Evolutionary conservation across 371 early-diverging fungal species (phyloP).

Genomic region (Choanephora cucurbitarum): DNA sequence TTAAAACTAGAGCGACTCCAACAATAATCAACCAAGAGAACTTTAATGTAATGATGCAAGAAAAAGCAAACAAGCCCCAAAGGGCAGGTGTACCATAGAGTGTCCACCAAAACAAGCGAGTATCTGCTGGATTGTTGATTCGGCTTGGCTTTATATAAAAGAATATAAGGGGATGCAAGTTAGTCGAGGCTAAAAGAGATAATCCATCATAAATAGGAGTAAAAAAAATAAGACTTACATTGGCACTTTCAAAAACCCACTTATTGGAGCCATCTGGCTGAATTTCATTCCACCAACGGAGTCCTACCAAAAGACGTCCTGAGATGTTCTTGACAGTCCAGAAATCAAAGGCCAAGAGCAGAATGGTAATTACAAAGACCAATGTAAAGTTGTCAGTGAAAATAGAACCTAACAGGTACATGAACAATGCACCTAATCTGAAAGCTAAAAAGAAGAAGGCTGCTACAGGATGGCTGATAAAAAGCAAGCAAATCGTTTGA

Average conservation of each 20-base stretch:
- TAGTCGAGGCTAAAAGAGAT: neutral
- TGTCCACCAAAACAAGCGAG: constrained; percentile 89
- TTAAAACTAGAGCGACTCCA: constrained; percentile 80
- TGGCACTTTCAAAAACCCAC: constrained; percentile 95
- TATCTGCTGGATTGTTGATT: constrained; percentile 80
- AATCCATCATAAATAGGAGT: neutral
- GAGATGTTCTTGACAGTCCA: constrained; percentile 99
- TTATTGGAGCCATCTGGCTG: constrained; percentile 88
- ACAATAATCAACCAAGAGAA: constrained; percentile 85
- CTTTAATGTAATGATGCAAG: constrained; percentile 73
- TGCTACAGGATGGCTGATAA: constrained; percentile 84
- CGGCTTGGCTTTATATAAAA: constrained; percentile 56
- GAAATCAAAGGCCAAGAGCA: constrained; percentile 94
- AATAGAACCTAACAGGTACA: constrained; percentile 80
- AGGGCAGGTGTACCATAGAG: constrained; percentile 85
- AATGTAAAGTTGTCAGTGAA: constrained; percentile 85
- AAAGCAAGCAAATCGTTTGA: neutral
- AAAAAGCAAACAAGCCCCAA: constrained; percentile 84
- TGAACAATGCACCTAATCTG: constrained; percentile 75
- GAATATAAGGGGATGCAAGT: too few species aligned
- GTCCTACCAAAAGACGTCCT: constrained; percentile 92
- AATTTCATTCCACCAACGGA: constrained; percentile 98
- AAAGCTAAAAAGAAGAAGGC: constrained; percentile 90
- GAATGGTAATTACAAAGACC: constrained; percentile 88
- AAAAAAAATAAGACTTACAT: constrained; percentile 73